A percentile compares a stretch with the other conserved stretches of the same genome.
phyloP scores from a whole-genome alignment of 805 yeast genomes.

The Lachancea fermentati region DNA sequence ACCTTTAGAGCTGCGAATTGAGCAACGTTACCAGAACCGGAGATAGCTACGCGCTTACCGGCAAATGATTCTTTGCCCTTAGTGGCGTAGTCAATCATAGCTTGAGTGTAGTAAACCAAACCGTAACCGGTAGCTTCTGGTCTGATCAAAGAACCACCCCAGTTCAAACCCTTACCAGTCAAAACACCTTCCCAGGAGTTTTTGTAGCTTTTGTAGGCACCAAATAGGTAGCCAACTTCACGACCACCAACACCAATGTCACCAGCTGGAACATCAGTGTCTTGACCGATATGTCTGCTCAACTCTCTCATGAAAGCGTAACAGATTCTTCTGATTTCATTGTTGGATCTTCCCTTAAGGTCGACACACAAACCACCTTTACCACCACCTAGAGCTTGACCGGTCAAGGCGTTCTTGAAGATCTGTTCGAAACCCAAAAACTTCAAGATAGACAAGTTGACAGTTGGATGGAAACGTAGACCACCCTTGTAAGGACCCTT shows the following conservation, averaged over 20 bases:
- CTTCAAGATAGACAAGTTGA: constrained; percentile 89
- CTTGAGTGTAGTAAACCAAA: constrained; percentile 91
- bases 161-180: constrained; percentile 94
- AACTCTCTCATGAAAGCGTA: constrained; percentile 92
- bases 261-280: constrained; percentile 99
- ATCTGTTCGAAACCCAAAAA: constrained; percentile 97
- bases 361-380: constrained; percentile 98
- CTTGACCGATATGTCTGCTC: constrained; percentile 93
- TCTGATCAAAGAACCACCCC: constrained; percentile 99
- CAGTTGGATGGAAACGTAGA: constrained; percentile 95
- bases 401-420: constrained; percentile 96
- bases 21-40: constrained; percentile 99
- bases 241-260: constrained; percentile 98
- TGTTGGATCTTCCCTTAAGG: constrained; percentile 90
- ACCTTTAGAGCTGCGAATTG: constrained; percentile 98
- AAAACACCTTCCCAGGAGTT: constrained; percentile 95
- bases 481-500: constrained; percentile 99
- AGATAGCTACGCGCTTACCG: constrained; percentile 93
- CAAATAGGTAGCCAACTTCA: constrained; percentile 87
- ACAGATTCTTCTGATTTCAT: constrained; percentile 96
- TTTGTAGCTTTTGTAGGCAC: constrained; percentile 89
- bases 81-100: constrained; percentile 93
- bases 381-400: constrained; percentile 98
- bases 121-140: constrained; percentile 99
- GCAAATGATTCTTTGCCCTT: constrained; percentile 82